These are phyloP conservation scores for Didymosphaeria variabile DNA, from an alignment of 2,329 filamentous ascomycete species.

Conservation along the genomic window DNA sequence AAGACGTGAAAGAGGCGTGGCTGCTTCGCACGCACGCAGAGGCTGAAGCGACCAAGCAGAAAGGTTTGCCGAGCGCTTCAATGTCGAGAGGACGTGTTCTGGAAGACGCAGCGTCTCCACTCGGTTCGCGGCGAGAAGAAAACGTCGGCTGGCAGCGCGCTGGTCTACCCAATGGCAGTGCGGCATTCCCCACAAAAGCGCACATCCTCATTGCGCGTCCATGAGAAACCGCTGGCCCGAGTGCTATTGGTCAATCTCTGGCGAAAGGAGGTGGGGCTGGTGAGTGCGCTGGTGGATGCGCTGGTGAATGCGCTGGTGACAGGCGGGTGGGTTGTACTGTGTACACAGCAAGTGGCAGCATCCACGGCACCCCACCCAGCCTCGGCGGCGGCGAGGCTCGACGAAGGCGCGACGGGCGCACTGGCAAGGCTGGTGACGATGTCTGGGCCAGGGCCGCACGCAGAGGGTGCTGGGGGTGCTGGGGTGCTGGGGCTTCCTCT, in stretches of 20 bases:
- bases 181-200: slow-evolving; percentile 31
- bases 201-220: slow-evolving; percentile 44
- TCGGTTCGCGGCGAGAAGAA: slow-evolving; percentile 16
- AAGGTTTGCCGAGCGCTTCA: slow-evolving; percentile 10
- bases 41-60: neutral
- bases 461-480: neutral
- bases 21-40: neutral
- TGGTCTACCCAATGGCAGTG: slow-evolving; percentile 21
- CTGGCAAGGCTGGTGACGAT: slow-evolving; percentile 24
- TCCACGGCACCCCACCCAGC: slow-evolving; percentile 7
- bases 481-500: too few relatives aligned
- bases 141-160: neutral
- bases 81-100: slow-evolving; percentile 3
- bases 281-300: neutral
- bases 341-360: neutral
- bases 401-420: neutral
- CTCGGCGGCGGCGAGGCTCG: slow-evolving; percentile 3
- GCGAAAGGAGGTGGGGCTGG: slow-evolving; percentile 10
- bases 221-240: slow-evolving; percentile 19
- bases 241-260: slow-evolving; percentile 4
- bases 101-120: slow-evolving; percentile 14
- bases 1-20: neutral
- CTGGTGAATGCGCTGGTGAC: too few relatives aligned
- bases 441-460: too few relatives aligned
- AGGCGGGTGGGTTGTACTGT: neutral